Conservation (phyloP, 768 basidiomycete species). For the Cubamyces sp. region DNA sequence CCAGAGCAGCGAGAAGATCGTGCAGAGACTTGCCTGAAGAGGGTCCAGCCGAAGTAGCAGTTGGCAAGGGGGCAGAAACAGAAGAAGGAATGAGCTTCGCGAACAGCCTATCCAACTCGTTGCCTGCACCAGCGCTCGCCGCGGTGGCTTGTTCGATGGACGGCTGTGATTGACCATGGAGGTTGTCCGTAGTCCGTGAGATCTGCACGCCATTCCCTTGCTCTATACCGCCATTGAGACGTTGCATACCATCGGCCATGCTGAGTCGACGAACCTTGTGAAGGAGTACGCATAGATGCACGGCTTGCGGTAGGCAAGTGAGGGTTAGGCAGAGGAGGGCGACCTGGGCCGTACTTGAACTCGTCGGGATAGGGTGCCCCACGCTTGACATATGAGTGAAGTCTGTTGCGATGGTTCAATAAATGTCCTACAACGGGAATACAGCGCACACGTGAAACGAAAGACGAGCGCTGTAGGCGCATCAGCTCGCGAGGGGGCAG, state of each 20-base stretch:
- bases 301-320: conserved; percentile 31
- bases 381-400: conserved; percentile 68
- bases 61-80: conserved; percentile 4
- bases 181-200: background rate
- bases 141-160: conserved; percentile 5
- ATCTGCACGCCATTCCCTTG: background rate
- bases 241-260: background rate
- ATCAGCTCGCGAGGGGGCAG: background rate
- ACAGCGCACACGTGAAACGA: background rate
- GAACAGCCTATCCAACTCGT: conserved; percentile 49
- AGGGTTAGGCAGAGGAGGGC: conserved; percentile 63
- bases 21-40: conserved; percentile 42
- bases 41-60: conserved; percentile 29
- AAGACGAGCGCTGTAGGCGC: no score
- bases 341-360: conserved; percentile 68
- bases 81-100: conserved; percentile 42
- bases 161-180: background rate
- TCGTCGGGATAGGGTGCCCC: conserved; percentile 74
- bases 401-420: conserved; percentile 37
- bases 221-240: background rate
- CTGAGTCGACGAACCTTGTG: conserved; percentile 8
- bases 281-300: conserved; percentile 5
- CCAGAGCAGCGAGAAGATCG: conserved; percentile 47
- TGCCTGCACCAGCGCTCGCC: conserved; percentile 21
- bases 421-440: background rate